Percentiles rank a stretch among this genome's conserved stretches.
Evolutionary conservation across 2,329 filamentous ascomycete genomes (phyloP).

Genomic region (Ascochyta viciae-villosae): DNA sequence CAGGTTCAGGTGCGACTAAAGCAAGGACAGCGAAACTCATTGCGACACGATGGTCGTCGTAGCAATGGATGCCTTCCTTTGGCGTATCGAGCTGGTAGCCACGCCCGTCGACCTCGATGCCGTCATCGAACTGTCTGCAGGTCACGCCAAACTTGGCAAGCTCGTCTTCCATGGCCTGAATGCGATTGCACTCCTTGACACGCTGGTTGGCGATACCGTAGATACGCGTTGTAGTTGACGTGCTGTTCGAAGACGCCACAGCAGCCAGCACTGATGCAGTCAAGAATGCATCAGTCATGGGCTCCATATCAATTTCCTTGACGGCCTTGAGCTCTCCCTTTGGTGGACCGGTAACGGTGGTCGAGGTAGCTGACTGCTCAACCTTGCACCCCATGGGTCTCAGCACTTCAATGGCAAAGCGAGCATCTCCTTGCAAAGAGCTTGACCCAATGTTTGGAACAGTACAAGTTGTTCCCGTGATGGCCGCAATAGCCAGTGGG

Average conservation of each 20-base stretch:
- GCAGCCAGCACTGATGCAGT: constrained; percentile 93
- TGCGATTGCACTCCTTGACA: constrained; percentile 98
- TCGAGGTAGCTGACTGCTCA: constrained; percentile 82
- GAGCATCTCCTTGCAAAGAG: constrained; percentile 92
- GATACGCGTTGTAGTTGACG: constrained; percentile 75
- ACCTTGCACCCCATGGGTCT: constrained; percentile 93
- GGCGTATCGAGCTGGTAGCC: constrained; percentile 60
- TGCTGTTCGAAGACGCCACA: constrained; percentile 74
- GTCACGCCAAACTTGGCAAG: constrained; percentile 90
- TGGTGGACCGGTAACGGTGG: constrained; percentile 89
- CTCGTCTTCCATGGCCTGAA: constrained; percentile 92
- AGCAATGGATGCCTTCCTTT: constrained; percentile 79
- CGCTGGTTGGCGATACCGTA: constrained; percentile 96
- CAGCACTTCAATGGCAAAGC: constrained; percentile 89
- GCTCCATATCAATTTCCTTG: constrained; percentile 92
- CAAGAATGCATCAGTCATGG: constrained; percentile 98
- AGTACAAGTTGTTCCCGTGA: constrained; percentile 94
- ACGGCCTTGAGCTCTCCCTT: constrained; percentile 76
- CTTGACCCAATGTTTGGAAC: constrained; percentile 93
- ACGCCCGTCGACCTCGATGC: constrained; percentile 76
- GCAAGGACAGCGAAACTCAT: constrained; percentile 98
- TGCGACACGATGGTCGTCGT: constrained; percentile 95
- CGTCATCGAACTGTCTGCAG: constrained; percentile 89
- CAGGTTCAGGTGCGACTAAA: constrained; percentile 71
- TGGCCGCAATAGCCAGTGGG: constrained; percentile 89